Evolutionary conservation across 495 filamentous ascomycete genomes (phyloP), one percentile per base, ranked within the genome.

Genomic region (Tuber magnatum): DNA sequence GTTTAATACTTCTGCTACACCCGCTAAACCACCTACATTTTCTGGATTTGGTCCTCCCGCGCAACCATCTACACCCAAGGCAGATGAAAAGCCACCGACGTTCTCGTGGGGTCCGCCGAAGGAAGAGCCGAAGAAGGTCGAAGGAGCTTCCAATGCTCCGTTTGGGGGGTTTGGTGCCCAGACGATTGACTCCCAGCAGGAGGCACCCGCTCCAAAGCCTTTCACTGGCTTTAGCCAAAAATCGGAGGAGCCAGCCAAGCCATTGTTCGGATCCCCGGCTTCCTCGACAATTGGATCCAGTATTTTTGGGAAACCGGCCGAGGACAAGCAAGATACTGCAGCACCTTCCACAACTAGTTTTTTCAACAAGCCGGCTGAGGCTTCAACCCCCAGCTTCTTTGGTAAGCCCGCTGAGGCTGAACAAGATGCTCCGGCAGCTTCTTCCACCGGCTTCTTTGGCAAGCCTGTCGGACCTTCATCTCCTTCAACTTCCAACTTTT

Each of bases 161-260:
- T 81, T 81, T 74, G 70, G 70, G 38, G 74, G 77, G 18, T 81
- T 81, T 74, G 73, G 76, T 32, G 43, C 79, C 38, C 61, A 72
- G 18, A 68, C 56, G 28, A 71, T 24, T 35, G 72, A 71, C 28
- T 22, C 20, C 35, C 65, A 72, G 38, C 32, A 24, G 39, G 65
- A 71, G 22, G 65, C 65, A 28, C 72, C 72, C 18, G 35, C 72
- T 44, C 75, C 72, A 68, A 74, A 71, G 74, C 69, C 69, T 24
- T 41, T 56, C 35, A n/a, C 72, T 35, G 20, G 35, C 46, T 71
- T 71, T 71, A 35, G 69, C 12, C 56, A 20, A 65, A 14, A 32
- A 20, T 43, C 71, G 46, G 76, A 75, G 10, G 73, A 69, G 42
- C 73, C 76, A 24, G 72, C 70, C 69, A 77, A 77, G 70, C 70